Percentiles rank a stretch among this genome's conserved stretches.
Conservation (phyloP, 2,329 filamentous ascomycete species). For the Metarhizium rileyi region DNA sequence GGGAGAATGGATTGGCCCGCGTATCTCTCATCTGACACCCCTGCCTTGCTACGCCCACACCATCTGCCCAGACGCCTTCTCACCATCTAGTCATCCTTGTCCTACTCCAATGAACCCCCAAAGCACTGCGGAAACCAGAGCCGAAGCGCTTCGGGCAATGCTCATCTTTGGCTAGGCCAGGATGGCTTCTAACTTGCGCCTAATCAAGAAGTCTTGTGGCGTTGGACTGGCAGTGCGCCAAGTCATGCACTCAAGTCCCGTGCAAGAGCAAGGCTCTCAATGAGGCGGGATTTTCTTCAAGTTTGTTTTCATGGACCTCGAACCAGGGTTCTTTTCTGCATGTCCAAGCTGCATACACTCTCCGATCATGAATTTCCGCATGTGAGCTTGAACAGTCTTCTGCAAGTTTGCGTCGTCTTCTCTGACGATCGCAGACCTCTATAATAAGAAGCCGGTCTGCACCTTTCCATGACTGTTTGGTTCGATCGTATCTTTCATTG, state of each 20-base stretch:
- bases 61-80: background rate
- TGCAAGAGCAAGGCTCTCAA: slow-evolving; percentile 5
- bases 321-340: background rate
- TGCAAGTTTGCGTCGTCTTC: background rate
- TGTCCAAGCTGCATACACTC: background rate
- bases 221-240: background rate
- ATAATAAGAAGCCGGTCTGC: background rate
- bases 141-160: background rate
- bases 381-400: background rate
- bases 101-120: background rate
- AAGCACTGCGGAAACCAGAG: background rate
- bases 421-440: background rate
- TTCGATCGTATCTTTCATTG: background rate
- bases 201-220: background rate
- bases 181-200: background rate
- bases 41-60: background rate
- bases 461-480: background rate
- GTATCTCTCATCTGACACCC: slow-evolving; percentile 1
- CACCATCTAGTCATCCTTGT: background rate
- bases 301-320: background rate
- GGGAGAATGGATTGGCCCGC: background rate
- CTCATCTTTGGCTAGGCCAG: background rate
- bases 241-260: slow-evolving; percentile 8
- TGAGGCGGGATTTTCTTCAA: slow-evolving; percentile 2
- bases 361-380: background rate